Conservation (phyloP, 331 rosid genomes). For the Rosa hybrid region DNA sequence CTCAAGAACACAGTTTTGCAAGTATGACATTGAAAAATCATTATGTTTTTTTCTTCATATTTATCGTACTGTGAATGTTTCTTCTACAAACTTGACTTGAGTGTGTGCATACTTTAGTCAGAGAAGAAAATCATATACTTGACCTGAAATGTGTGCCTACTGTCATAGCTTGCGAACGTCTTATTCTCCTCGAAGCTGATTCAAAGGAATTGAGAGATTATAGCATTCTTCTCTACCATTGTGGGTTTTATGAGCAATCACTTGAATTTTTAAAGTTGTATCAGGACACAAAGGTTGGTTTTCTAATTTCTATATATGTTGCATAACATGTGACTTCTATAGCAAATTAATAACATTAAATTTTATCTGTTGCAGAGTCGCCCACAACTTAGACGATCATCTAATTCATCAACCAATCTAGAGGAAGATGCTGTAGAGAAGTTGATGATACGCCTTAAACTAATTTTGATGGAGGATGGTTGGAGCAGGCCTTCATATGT, state of each 20-base stretch:
- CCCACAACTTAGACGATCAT: slow-evolving; percentile 25
- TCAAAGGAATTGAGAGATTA: slow-evolving; percentile 80
- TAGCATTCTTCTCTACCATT: slow-evolving; percentile 88
- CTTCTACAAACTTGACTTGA: background rate
- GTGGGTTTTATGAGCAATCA: slow-evolving; percentile 74
- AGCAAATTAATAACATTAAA: background rate
- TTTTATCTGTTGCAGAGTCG: slow-evolving; percentile 41
- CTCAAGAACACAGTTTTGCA: background rate
- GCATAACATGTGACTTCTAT: background rate
- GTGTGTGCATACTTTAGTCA: background rate
- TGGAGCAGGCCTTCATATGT: slow-evolving; percentile 62
- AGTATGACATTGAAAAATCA: background rate
- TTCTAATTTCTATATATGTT: slow-evolving; percentile 11
- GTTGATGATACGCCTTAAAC: slow-evolving; percentile 66
- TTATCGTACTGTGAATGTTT: background rate
- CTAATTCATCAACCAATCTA: slow-evolving; percentile 26
- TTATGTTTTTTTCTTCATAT: background rate
- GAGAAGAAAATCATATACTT: background rate
- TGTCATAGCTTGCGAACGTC: slow-evolving; percentile 88
- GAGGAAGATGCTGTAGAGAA: slow-evolving; percentile 80
- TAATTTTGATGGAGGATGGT: slow-evolving; percentile 77
- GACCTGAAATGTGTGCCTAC: slow-evolving; percentile 9
- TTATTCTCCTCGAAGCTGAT: slow-evolving; percentile 65
- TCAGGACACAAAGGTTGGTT: slow-evolving; percentile 56
- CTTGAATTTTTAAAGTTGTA: slow-evolving; percentile 58